Conservation (phyloP, 2,329 filamentous ascomycete genomes). For the Biscogniauxia mediterranea region DNA sequence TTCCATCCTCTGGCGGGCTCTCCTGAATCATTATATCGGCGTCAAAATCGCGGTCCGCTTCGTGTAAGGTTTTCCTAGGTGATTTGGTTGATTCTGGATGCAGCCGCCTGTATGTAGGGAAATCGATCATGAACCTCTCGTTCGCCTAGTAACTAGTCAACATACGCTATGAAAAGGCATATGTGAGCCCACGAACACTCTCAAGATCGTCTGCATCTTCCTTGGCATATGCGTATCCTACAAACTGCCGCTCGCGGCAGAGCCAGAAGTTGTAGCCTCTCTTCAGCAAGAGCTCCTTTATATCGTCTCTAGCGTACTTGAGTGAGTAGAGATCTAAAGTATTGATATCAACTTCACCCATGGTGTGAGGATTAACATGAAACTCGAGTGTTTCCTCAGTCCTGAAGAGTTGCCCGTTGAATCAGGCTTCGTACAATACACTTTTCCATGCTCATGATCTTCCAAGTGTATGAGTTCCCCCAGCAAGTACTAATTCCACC, state of each 20-base stretch:
- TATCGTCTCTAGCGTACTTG: not conserved
- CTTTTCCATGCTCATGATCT: no score
- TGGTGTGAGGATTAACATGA: not conserved
- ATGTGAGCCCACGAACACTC: no score
- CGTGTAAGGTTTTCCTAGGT: no score
- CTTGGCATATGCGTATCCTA: constrained; percentile 1
- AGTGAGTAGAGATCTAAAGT: constrained; percentile 2
- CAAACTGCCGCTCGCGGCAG: constrained; percentile 4
- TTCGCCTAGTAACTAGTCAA: not conserved
- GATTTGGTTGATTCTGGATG: constrained; percentile 2
- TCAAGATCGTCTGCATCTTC: not conserved
- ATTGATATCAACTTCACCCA: constrained; percentile 3
- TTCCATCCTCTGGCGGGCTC: constrained; percentile 6
- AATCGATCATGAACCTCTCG: constrained; percentile 16
- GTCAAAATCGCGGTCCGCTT: not conserved
- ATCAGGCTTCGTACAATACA: no score
- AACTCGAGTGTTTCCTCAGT: not conserved
- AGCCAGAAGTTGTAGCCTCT: constrained; percentile 5
- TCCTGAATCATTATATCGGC: not conserved
- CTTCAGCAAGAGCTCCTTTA: not conserved
- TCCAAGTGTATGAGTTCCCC: no score
- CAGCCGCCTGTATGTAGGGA: constrained; percentile 10
- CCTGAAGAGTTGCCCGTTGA: not conserved
- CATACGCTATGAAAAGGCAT: no score
- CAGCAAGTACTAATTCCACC: no score